Evolutionary conservation across 2,329 filamentous ascomycete genomes (phyloP), one percentile per base, ranked within the genome.

Genomic region (Ophiobolus disseminans): DNA sequence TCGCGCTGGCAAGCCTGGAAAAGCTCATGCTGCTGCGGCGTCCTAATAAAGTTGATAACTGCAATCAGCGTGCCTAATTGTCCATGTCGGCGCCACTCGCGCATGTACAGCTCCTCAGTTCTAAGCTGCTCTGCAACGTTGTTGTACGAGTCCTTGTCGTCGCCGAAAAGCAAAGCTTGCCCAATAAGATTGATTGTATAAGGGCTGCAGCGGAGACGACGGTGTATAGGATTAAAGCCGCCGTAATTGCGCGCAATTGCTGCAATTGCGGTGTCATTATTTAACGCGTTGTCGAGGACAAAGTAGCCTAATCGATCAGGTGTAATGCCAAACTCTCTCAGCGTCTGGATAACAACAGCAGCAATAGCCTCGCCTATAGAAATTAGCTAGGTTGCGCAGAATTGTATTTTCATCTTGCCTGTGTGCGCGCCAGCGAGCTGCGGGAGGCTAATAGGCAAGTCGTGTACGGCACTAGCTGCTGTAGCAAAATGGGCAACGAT

Each of bases 371-470:
- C 23, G 23, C 23, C n/a, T n/a, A n/a, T n/a, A n/a, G n/a, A n/a
- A n/a, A n/a, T n/a, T n/a, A n/a, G n/a, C n/a, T n/a, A n/a, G n/a
- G n/a, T n/a, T n/a, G n/a, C n/a, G n/a, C n/a, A n/a, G n/a, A n/a
- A n/a, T n/a, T n/a, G n/a, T n/a, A n/a, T n/a, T n/a, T 44, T 43
- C 21, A 9, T 16, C 31, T 48, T 11, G 25, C 42, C 43, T 17
- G 25, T 40, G 14, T 46, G 43, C 4, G 43, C 35, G 21, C 35
- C 43, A 11, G 23, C 20, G 14, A 49, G 40, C 25, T 44, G 45
- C 11, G 38, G 45, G 2, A 49, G 40, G 26, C 9, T 17, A 32
- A 49, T 43, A 38, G 45, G 45, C n/a, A 43, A n/a, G 45, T 49
- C 40, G 7, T 16, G 19, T 17, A 43, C 17, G 4, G 8, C 20